These are phyloP conservation scores for Exophiala sp. DNA, from an alignment of 2,329 filamentous ascomycete genomes.

Conservation along the genomic window DNA sequence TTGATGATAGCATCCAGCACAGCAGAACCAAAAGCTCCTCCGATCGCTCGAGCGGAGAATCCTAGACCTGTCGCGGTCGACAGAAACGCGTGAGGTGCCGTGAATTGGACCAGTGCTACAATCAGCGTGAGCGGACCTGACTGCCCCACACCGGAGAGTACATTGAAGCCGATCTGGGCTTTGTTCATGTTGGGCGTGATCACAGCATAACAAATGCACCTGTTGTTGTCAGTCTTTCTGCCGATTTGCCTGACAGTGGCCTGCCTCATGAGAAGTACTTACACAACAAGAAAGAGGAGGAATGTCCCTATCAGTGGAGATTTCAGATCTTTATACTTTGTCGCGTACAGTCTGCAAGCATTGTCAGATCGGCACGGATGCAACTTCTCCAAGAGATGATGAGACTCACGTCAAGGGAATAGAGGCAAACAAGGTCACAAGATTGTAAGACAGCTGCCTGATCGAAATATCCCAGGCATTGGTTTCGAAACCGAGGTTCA, in stretches of 20 bases:
- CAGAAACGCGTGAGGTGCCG: slow-evolving; percentile 48
- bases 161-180: slow-evolving; percentile 46
- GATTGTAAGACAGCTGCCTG: slow-evolving; percentile 43
- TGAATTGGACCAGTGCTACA: slow-evolving; percentile 49
- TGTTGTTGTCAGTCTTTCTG: slow-evolving; percentile 24
- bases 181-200: slow-evolving; percentile 43
- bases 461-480: slow-evolving; percentile 46
- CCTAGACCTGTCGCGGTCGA: slow-evolving; percentile 51
- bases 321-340: slow-evolving; percentile 46
- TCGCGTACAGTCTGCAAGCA: slow-evolving; percentile 39
- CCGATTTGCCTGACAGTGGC: background rate
- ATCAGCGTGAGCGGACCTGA: slow-evolving; percentile 47
- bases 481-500: slow-evolving; percentile 46
- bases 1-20: slow-evolving; percentile 50
- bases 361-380: slow-evolving; percentile 5
- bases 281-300: slow-evolving; percentile 44
- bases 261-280: slow-evolving; percentile 27
- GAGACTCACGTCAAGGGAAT: slow-evolving; percentile 40
- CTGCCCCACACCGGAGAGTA: slow-evolving; percentile 47
- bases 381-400: too few relatives aligned
- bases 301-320: slow-evolving; percentile 45
- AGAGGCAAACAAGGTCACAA: slow-evolving; percentile 39
- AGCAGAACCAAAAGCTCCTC: slow-evolving; percentile 50
- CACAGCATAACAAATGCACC: slow-evolving; percentile 43
- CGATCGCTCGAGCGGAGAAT: slow-evolving; percentile 50